Evolutionary conservation across 805 yeast species (phyloP).

Genomic region (Huiozyma sinensis): DNA sequence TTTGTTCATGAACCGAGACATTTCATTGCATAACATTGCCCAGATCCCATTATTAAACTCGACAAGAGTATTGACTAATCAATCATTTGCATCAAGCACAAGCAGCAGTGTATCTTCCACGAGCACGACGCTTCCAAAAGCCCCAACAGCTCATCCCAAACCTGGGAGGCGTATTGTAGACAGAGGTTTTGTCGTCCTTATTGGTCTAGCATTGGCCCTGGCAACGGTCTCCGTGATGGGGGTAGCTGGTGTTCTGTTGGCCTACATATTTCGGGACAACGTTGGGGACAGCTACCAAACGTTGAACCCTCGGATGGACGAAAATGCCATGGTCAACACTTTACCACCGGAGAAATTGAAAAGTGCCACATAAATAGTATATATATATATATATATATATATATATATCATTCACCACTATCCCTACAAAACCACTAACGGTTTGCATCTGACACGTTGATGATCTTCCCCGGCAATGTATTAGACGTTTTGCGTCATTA

Average conservation of each 20-base stretch:
- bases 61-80: background rate
- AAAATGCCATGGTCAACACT: constrained; percentile 47
- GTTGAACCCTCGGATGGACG: constrained; percentile 46
- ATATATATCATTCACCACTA: no score
- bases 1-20: constrained; percentile 28
- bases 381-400: no score
- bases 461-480: no score
- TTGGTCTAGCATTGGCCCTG: constrained; percentile 57
- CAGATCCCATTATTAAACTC: background rate
- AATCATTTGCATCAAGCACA: background rate
- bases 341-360: constrained; percentile 51
- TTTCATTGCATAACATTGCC: constrained; percentile 11
- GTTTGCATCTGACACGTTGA: no score
- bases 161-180: constrained; percentile 20
- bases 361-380: constrained; percentile 19
- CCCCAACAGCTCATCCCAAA: constrained; percentile 8
- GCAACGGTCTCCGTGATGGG: constrained; percentile 37
- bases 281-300: constrained; percentile 34
- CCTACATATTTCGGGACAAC: constrained; percentile 29
- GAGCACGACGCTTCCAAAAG: constrained; percentile 7
- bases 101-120: constrained; percentile 7
- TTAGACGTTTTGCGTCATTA: no score
- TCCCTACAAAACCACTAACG: no score
- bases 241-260: constrained; percentile 28
- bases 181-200: constrained; percentile 57